Base-by-base conservation (phyloP, 139 green algal genomes). In the Yamagishiella unicocca region DNA sequence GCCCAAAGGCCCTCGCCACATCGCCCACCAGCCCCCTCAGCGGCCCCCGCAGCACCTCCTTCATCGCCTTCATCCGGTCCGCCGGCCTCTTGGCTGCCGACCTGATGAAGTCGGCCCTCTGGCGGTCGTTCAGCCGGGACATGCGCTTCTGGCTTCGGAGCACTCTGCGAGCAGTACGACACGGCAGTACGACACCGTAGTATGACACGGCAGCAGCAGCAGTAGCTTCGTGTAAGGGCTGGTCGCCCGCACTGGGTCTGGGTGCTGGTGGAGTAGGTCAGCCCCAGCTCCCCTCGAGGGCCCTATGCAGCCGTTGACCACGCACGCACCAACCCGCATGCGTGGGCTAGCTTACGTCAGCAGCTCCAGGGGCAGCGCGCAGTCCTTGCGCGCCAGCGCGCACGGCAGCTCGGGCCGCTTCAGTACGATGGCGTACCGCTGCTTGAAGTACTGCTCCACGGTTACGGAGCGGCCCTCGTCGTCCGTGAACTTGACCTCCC, bases 71-170 rank as follows among this genome's bases (percentile, higher is more conserved):
- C 67, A 78, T 10, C 38, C 84, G 84, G 40, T 87, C 50, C 10
- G 2, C 1, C 12, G 87, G 87, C 40, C n/a, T 45, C 38, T 67
- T 42, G 0, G 80, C 80, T 19, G 87, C 80, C 9, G 42, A 14
- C 21, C 79, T 70, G 87, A 90, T 90, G 66, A 82, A 84, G 9
- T 73, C 80, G 8, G 79, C 79, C 54, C 35, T 79, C 71, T 90
- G 87, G 40, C 74, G 82, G 21, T 70, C n/a, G 54, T 87, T 61
- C 24, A 90, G 87, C 50, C 81, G 80, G 29, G 80, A 71, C 29
- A 45, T 79, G 71, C 79, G 80, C 84, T 89, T 80, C 72, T 80
- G 84, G 24, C 74, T 71, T 7, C 42, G 62, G 40, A 70, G 37
- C 40, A 88, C 50, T 10, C 82, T 88, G 82, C 29, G 45, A 37